Evolutionary conservation across 805 yeast species (phyloP).

Genomic region (Teunomyces kruisii): DNA sequence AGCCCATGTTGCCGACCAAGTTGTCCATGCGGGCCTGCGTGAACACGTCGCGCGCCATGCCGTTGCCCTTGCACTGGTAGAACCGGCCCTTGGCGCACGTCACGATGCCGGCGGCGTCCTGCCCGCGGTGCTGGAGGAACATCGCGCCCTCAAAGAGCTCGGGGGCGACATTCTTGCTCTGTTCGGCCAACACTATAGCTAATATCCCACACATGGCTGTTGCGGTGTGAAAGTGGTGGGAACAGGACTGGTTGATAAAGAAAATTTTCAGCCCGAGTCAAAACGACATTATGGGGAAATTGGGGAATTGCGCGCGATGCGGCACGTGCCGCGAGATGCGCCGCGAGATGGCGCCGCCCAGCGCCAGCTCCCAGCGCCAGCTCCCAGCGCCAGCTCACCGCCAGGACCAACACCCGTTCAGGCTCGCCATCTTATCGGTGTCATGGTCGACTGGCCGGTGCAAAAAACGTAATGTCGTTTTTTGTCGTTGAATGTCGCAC

Average conservation of each 20-base stretch:
- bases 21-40: slow-evolving; percentile 76
- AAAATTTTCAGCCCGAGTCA: slow-evolving; percentile 4
- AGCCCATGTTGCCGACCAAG: slow-evolving; percentile 90
- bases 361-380: too few relatives aligned
- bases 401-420: too few relatives aligned
- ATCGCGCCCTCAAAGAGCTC: slow-evolving; percentile 91
- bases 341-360: too few relatives aligned
- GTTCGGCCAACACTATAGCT: slow-evolving; percentile 83
- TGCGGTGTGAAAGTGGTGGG: background rate
- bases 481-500: background rate
- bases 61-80: slow-evolving; percentile 97
- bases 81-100: slow-evolving; percentile 94
- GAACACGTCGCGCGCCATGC: slow-evolving; percentile 98
- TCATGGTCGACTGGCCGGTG: too few relatives aligned
- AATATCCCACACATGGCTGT: slow-evolving; percentile 89
- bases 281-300: background rate
- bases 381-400: too few relatives aligned
- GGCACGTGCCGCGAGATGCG: too few relatives aligned
- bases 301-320: background rate
- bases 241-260: too few relatives aligned
- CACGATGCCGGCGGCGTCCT: slow-evolving; percentile 98
- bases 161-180: slow-evolving; percentile 71
- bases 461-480: background rate
- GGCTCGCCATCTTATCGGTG: too few relatives aligned
- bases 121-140: slow-evolving; percentile 95